Percentiles rank a stretch among this genome's conserved stretches.
Evolutionary conservation across 176 grass and related monocot genomes (phyloP).

Genomic region (Oryza meridionalis): DNA sequence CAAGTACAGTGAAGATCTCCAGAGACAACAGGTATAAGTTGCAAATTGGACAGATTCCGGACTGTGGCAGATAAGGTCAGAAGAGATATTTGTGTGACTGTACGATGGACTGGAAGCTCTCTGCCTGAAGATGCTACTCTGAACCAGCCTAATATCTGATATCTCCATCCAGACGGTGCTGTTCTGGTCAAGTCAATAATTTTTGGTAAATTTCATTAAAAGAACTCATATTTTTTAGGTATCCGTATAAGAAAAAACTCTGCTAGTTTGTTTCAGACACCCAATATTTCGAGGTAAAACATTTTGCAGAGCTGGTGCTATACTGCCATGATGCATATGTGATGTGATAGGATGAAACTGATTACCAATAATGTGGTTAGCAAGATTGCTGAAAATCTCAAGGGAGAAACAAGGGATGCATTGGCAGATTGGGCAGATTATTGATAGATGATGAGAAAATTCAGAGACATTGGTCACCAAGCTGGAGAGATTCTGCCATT

Average conservation of each 20-base stretch:
- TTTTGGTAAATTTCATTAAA: too few species aligned
- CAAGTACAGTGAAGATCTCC: conserved; percentile 2
- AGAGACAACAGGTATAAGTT: not conserved
- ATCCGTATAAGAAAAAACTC: too few species aligned
- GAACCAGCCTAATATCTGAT: conserved; percentile 27
- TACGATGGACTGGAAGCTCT: conserved; percentile 10
- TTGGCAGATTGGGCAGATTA: not conserved
- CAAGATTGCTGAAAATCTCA: not conserved
- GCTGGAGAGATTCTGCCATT: not conserved
- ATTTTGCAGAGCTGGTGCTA: too few species aligned
- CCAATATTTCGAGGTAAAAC: too few species aligned
- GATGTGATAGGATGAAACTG: not conserved
- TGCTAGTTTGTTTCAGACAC: too few species aligned
- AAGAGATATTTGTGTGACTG: not conserved
- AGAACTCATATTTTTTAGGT: too few species aligned
- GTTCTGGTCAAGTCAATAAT: conserved; percentile 11
- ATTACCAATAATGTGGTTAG: not conserved
- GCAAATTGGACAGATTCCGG: conserved; percentile 16
- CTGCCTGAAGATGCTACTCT: conserved; percentile 46
- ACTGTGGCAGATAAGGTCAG: conserved; percentile 28
- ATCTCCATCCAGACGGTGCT: not conserved
- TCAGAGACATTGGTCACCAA: not conserved
- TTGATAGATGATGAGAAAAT: not conserved
- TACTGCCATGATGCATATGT: not conserved
- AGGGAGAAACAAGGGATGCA: not conserved